Conservation (phyloP, 1,284 basidiomycete species). For the Pseudozyma pruni region DNA sequence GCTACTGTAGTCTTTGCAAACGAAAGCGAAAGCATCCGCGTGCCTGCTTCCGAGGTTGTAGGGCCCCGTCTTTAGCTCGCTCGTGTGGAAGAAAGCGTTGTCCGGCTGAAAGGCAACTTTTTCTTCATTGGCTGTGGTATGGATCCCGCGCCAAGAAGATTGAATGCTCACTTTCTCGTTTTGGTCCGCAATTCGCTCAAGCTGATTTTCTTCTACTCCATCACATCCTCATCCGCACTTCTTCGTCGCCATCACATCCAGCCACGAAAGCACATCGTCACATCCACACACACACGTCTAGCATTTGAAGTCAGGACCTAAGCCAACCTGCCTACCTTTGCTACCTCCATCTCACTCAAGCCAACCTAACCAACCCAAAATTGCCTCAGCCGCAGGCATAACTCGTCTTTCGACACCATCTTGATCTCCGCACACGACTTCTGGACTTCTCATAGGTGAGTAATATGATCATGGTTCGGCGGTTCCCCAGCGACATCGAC, state of each 20-base stretch:
- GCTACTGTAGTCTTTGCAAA: no score
- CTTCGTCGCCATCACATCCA: constrained; percentile 11
- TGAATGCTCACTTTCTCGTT: not conserved
- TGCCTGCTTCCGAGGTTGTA: no score
- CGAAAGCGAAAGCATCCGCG: no score
- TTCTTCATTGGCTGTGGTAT: no score
- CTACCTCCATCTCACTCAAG: constrained; percentile 4
- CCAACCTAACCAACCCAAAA: constrained; percentile 23
- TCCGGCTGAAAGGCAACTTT: no score
- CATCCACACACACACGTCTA: constrained; percentile 2
- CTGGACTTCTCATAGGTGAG: constrained; percentile 19
- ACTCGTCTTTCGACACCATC: constrained; percentile 13
- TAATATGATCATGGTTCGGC: not conserved
- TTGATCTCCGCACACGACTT: constrained; percentile 9
- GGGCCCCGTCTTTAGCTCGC: no score
- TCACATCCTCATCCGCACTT: constrained; percentile 13
- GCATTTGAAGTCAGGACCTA: constrained; percentile 33
- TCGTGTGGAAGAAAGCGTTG: no score
- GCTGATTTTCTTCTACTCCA: constrained; percentile 1
- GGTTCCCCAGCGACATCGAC: constrained; percentile 3
- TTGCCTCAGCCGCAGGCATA: constrained; percentile 19
- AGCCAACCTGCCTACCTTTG: constrained; percentile 43
- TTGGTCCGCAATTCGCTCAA: not conserved
- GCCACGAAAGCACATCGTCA: constrained; percentile 6
- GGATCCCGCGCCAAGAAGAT: constrained; percentile 28